Evolutionary conservation across 1,284 basidiomycete genomes (phyloP), one percentile per base, ranked within the genome.

Genomic region (Trametes hirsuta): DNA sequence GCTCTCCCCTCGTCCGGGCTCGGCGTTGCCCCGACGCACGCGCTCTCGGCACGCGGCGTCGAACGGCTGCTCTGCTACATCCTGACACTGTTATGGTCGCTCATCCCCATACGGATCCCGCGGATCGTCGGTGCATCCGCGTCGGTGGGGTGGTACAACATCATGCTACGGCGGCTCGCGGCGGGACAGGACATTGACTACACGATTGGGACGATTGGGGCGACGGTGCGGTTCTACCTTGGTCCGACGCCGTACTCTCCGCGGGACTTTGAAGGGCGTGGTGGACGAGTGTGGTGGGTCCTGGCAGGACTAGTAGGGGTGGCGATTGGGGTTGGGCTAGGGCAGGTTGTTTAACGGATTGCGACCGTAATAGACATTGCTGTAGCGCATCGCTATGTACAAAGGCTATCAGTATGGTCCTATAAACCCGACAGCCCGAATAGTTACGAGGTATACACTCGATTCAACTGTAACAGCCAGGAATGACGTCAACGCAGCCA

Each of bases 61-160:
- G 68, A 68, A 60, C 54, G 61, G 3, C 18, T 48, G 1, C 1
- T 67, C 10, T 47, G 48, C 34, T 45, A 45, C 14, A 8, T 68
- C 18, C 41, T 68, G 6, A 15, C 45, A 6, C 21, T 53, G 1
- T 6, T 67, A 0, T 72, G 68, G 68, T n/a, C 47, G 2, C 15
- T 50, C 12, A 18, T 71, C 11, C 70, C 66, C 0, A 54, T 51
- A 24, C 51, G 54, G n/a, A 21, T 71, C 2, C 72, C 72, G 34
- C 62, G 60, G 9, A 53, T 73, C 15, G 61, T 74, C 39, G 71
- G 72, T 5, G 70, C 72, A 15, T 68, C 67, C 1, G 49, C 61
- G 25, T 59, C 59, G 36, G 67, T 72, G 62, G 65, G 66, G 12
- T 69, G 71, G 68, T 67, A 72, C 59, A 68, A 57, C 21, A 61